Conservation (phyloP, 768 basidiomycete genomes). For the Cyclocybe cylindracea region DNA sequence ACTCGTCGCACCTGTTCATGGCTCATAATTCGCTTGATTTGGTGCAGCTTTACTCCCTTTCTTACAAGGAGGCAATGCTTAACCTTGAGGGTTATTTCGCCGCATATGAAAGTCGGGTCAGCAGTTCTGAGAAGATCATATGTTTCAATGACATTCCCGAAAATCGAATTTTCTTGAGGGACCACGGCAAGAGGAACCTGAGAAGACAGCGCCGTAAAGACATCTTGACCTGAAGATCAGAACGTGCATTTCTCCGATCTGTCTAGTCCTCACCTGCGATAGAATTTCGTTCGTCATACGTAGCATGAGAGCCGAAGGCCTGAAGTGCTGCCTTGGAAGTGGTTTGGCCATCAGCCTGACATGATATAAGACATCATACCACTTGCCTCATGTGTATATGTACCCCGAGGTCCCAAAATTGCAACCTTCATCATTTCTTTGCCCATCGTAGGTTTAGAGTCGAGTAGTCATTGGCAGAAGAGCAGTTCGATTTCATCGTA, state of each 20-base stretch:
- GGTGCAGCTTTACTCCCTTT: slow-evolving; percentile 51
- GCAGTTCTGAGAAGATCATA: slow-evolving; percentile 63
- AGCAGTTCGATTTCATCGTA: too few species aligned
- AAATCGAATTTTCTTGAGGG: slow-evolving; percentile 80
- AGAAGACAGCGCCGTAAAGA: slow-evolving; percentile 52
- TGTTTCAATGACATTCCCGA: slow-evolving; percentile 73
- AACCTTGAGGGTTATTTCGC: slow-evolving; percentile 59
- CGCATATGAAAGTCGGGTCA: slow-evolving; percentile 52
- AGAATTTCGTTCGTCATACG: slow-evolving; percentile 34
- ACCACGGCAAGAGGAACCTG: slow-evolving; percentile 59
- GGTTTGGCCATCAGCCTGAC: not conserved
- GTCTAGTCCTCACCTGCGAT: slow-evolving; percentile 31
- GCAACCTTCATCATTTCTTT: slow-evolving; percentile 36
- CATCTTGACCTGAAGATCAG: slow-evolving; percentile 43
- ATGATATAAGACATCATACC: not conserved
- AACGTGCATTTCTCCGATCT: not conserved
- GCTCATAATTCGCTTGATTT: slow-evolving; percentile 65
- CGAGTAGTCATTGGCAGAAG: not conserved
- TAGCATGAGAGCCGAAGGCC: slow-evolving; percentile 31
- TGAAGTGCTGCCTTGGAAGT: slow-evolving; percentile 39
- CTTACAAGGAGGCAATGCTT: slow-evolving; percentile 72
- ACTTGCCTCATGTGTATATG: slow-evolving; percentile 62
- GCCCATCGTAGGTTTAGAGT: slow-evolving; percentile 4
- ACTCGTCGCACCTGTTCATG: slow-evolving; percentile 70
- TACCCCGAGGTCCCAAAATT: slow-evolving; percentile 69